Percentiles rank a stretch among this genome's conserved stretches.
These are phyloP conservation scores for Boletales sp. DNA, from an alignment of 768 basidiomycete genomes.

Conservation along the genomic window DNA sequence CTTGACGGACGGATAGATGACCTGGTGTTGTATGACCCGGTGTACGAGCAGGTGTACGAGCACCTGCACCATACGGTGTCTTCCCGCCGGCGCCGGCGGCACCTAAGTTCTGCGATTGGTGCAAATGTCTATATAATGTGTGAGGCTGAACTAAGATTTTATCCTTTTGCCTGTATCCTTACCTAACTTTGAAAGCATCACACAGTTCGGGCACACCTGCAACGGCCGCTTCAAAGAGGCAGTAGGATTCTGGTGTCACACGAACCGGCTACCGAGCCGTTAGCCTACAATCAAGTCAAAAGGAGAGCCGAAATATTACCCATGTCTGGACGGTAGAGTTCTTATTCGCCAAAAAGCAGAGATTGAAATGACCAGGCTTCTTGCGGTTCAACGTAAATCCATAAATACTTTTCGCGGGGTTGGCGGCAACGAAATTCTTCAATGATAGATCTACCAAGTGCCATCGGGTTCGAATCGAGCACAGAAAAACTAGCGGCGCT, in stretches of 20 bases:
- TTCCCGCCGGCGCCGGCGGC: slow-evolving; percentile 57
- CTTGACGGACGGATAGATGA: slow-evolving; percentile 70
- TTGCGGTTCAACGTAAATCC: slow-evolving; percentile 90
- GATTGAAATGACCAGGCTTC: slow-evolving; percentile 87
- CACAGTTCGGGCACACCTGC: slow-evolving; percentile 91
- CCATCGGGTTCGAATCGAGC: neutral
- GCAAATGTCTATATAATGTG: slow-evolving; percentile 53
- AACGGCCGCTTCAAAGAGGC: slow-evolving; percentile 85
- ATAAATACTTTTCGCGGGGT: slow-evolving; percentile 93
- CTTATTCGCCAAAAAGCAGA: slow-evolving; percentile 92
- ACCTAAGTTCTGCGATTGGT: slow-evolving; percentile 68
- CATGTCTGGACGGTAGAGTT: slow-evolving; percentile 87
- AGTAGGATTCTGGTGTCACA: slow-evolving; percentile 84
- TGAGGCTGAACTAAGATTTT: neutral
- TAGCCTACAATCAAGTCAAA: neutral
- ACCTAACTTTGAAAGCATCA: slow-evolving; percentile 94
- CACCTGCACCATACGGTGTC: slow-evolving; percentile 74
- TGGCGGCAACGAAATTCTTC: slow-evolving; percentile 87
- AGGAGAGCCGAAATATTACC: slow-evolving; percentile 42
- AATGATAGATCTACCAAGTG: slow-evolving; percentile 67
- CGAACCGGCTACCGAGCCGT: slow-evolving; percentile 63
- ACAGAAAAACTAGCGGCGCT: neutral
- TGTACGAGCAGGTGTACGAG: slow-evolving; percentile 74
- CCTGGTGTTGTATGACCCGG: slow-evolving; percentile 79
- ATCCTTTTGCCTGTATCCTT: slow-evolving; percentile 14